Base-by-base conservation (phyloP, 2,329 filamentous ascomycete genomes). In the Lasiodiplodia hormozganensis region DNA sequence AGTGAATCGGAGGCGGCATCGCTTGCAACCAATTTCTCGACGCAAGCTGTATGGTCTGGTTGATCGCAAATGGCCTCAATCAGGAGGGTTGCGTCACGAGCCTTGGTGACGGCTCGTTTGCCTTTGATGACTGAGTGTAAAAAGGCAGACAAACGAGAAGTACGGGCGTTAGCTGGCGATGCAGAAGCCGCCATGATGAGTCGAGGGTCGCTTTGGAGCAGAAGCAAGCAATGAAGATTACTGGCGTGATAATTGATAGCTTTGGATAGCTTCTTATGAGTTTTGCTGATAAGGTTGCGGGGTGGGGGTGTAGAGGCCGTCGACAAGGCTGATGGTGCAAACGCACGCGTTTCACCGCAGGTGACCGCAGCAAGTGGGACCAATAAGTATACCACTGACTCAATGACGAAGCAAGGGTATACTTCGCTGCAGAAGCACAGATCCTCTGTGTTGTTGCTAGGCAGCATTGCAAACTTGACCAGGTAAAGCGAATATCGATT, bases 21-120 rank as follows among this genome's bases (percentile, higher is more conserved):
- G 11, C 73, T 69, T 3, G 75, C 75, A 14, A 78, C 71, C 34
- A 80, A 25, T 8, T 70, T 67, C 62, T 80, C 80, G 11, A 83
- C 75, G 70, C 82, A 83, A 14, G 73, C 76, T 28, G 78, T 75
- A 4, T 71, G 76, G 70, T 86, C 81, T 2, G 72, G 54, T 70
- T 86, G 80, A 8, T 73, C 71, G 69, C 80, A 82, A 5, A 86
- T 70, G 0, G 85, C 82, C 71, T 87, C 85, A 3, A 87, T 51
- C 62, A 87, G 85, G 6, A 81, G 77, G 40, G 79, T 82, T 6
- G 77, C 80, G 70, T 85, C 80, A 11, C 74, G 73, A 21, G 76
- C 47, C 5, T 72, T 82, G 18, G 77, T 76, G 8, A 86, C 64
- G 1, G 73, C 68, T 31, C 81, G 78, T 69, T 79, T 75, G 6